These are phyloP conservation scores for Phytophthora quininea DNA, from an alignment of 352 stramenopile genomes.

Conservation along the genomic window DNA sequence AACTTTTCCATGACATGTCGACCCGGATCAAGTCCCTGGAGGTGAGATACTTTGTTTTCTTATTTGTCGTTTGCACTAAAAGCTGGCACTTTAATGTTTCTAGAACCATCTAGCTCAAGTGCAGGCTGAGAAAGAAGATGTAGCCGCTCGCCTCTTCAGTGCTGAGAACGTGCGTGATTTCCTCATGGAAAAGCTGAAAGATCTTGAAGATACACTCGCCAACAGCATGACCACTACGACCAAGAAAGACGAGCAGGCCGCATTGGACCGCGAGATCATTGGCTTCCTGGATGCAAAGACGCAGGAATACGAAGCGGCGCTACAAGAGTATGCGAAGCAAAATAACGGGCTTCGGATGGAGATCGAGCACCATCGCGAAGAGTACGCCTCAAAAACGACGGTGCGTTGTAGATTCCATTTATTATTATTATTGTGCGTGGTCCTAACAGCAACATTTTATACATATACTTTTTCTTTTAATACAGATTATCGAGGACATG, in stretches of 20 bases:
- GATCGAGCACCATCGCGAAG: conserved; percentile 53
- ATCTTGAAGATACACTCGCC: conserved; percentile 70
- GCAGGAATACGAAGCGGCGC: conserved; percentile 71
- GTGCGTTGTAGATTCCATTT: conserved; percentile 24
- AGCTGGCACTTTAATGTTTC: conserved; percentile 4
- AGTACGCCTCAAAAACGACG: conserved; percentile 61
- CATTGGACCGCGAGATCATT: conserved; percentile 83
- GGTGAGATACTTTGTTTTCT: conserved; percentile 25
- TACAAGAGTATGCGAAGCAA: conserved; percentile 60
- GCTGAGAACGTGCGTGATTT: conserved; percentile 85
- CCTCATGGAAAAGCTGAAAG: conserved; percentile 85
- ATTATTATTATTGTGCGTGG: background rate
- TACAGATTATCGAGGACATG: conserved; percentile 87
- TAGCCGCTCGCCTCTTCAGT: conserved; percentile 67
- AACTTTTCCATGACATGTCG: conserved; percentile 86
- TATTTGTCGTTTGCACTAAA: background rate
- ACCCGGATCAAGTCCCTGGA: conserved; percentile 75
- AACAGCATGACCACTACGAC: conserved; percentile 52
- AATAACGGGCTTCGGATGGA: conserved; percentile 58
- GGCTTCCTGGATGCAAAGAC: conserved; percentile 81
- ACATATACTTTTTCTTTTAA: background rate
- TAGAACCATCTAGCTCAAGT: conserved; percentile 66
- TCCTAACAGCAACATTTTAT: too few species aligned
- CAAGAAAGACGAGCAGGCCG: conserved; percentile 74
- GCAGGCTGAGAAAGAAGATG: conserved; percentile 82